Conservation (phyloP, 1,284 basidiomycete genomes). For the Naganishia sp. region DNA sequence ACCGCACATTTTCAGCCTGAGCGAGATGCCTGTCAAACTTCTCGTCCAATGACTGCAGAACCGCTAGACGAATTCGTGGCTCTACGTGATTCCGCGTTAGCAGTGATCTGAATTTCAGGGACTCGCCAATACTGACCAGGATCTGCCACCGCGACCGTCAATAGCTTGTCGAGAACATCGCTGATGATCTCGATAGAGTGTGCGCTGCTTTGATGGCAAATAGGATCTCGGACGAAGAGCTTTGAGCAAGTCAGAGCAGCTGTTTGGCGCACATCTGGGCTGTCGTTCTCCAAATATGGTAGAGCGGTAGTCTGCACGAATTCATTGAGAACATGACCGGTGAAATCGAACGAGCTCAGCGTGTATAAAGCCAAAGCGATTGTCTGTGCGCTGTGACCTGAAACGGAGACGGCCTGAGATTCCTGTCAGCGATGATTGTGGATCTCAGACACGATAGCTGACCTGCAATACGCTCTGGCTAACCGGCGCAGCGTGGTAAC, state of each 20-base stretch:
- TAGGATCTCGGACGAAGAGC: slow-evolving; percentile 91
- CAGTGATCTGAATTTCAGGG: not conserved
- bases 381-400: slow-evolving; percentile 66
- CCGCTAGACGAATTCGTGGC: slow-evolving; percentile 78
- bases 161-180: slow-evolving; percentile 93
- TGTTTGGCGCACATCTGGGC: slow-evolving; percentile 81
- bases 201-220: slow-evolving; percentile 93
- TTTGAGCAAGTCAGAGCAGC: slow-evolving; percentile 91
- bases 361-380: slow-evolving; percentile 84
- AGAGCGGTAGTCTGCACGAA: slow-evolving; percentile 91
- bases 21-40: slow-evolving; percentile 98
- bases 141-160: slow-evolving; percentile 97
- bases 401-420: slow-evolving; percentile 39
- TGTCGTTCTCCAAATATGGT: slow-evolving; percentile 92
- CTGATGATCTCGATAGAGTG: slow-evolving; percentile 97
- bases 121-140: slow-evolving; percentile 63
- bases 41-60: slow-evolving; percentile 84
- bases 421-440: slow-evolving; percentile 41
- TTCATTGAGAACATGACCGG: slow-evolving; percentile 90
- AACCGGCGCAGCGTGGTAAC: slow-evolving; percentile 46
- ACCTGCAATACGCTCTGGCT: slow-evolving; percentile 59
- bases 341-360: slow-evolving; percentile 92
- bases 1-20: slow-evolving; percentile 96
- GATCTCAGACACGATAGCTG: slow-evolving; percentile 31
- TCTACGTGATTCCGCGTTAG: slow-evolving; percentile 57